Evolutionary conservation across 208 protist species (phyloP).

Genomic region (Leishmania gerbilli): DNA sequence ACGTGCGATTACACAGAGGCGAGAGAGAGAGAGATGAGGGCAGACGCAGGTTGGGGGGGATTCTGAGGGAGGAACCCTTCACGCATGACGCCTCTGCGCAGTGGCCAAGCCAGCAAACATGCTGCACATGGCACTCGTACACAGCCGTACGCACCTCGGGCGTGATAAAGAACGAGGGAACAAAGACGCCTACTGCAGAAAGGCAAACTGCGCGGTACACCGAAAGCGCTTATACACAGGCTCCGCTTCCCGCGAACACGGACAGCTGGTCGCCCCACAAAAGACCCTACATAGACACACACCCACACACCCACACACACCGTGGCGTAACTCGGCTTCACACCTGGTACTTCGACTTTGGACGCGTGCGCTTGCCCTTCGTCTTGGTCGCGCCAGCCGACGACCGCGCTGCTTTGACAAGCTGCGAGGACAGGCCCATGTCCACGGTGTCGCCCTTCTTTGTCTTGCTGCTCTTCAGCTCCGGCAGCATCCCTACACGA

Average conservation of each 20-base stretch:
- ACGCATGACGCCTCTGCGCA: neutral
- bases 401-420: constrained; percentile 57
- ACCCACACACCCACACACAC: neutral
- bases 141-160: neutral
- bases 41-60: too few relatives aligned
- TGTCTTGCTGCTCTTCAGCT: constrained; percentile 89
- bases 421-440: constrained; percentile 61
- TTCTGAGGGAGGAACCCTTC: neutral
- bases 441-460: constrained; percentile 85
- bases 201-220: too few relatives aligned
- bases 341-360: constrained; percentile 91
- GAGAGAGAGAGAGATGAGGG: neutral
- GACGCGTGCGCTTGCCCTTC: constrained; percentile 69
- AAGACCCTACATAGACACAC: constrained; percentile 5
- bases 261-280: neutral
- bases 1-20: neutral
- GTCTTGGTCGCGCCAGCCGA: constrained; percentile 44
- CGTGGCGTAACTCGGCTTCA: constrained; percentile 23
- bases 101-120: neutral
- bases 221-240: neutral
- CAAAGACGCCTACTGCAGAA: neutral
- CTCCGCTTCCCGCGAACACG: neutral
- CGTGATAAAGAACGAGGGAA: too few relatives aligned
- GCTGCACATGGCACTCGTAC: neutral
- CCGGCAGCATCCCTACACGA: constrained; percentile 91